Evolutionary conservation across 352 stramenopile species (phyloP).

Genomic region (Phytopythium litorale): DNA sequence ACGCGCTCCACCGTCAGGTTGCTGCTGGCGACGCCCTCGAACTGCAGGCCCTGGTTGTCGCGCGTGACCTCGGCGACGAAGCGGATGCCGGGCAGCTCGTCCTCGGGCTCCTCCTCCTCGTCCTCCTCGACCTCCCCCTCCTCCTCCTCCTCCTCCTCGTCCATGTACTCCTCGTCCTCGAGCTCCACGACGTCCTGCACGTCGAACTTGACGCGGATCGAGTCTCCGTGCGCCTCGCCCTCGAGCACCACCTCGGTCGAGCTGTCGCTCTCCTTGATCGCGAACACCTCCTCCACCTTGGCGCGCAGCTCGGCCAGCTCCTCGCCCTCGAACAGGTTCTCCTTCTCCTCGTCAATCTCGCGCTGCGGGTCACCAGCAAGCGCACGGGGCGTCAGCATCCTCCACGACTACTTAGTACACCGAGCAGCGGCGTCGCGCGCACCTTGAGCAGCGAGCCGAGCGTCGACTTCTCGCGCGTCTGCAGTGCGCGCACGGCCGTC

Average conservation of each 20-base stretch:
- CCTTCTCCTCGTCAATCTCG: constrained; percentile 79
- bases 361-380: constrained; percentile 23
- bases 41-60: constrained; percentile 73
- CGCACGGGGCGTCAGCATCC: background rate
- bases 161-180: constrained; percentile 52
- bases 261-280: constrained; percentile 47
- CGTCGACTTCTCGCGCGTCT: constrained; percentile 55
- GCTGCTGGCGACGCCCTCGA: constrained; percentile 78
- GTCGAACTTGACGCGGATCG: constrained; percentile 79
- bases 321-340: constrained; percentile 75
- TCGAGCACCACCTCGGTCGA: constrained; percentile 69
- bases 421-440: background rate
- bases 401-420: too few species aligned
- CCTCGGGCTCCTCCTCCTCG: constrained; percentile 52
- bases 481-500: constrained; percentile 22
- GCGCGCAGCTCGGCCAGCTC: constrained; percentile 67
- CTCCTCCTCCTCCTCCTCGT: constrained; percentile 47
- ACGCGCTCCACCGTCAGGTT: constrained; percentile 79
- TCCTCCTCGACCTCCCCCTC: constrained; percentile 27
- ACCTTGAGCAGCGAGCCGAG: constrained; percentile 40
- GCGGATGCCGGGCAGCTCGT: constrained; percentile 72
- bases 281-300: constrained; percentile 67
- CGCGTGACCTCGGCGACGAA: constrained; percentile 72
- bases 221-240: constrained; percentile 42
- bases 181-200: constrained; percentile 69